Evolutionary conservation across 768 basidiomycete species (phyloP).

Genomic region (Hebeloma cylindrosporum): DNA sequence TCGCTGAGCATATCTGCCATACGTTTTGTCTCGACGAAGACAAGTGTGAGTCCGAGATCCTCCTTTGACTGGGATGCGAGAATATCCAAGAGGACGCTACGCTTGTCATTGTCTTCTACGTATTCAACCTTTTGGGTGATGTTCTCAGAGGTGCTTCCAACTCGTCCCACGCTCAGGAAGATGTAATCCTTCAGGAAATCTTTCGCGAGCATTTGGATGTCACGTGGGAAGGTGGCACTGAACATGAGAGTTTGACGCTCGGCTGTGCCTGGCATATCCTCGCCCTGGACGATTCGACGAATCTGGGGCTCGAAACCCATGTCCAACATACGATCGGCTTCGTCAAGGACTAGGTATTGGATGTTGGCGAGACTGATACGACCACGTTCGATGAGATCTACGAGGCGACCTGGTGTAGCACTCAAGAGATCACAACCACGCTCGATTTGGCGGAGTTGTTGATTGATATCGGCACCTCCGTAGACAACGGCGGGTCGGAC

Average conservation of each 20-base stretch:
- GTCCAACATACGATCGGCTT: conserved; percentile 99
- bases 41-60: conserved; percentile 76
- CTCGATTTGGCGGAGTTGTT: conserved; percentile 91
- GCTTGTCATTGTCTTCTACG: conserved; percentile 96
- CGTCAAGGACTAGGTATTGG: conserved; percentile 97
- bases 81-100: conserved; percentile 93
- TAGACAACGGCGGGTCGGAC: conserved; percentile 98
- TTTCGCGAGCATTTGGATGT: conserved; percentile 95
- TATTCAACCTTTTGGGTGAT: conserved; percentile 99
- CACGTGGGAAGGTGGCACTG: conserved; percentile 97
- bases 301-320: conserved; percentile 99
- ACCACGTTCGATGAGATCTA: conserved; percentile 97
- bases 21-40: conserved; percentile 99
- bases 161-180: conserved; percentile 97
- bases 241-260: conserved; percentile 99
- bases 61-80: conserved; percentile 73
- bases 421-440: conserved; percentile 96
- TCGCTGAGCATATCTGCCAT: conserved; percentile 99
- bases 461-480: conserved; percentile 97
- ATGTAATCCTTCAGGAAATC: conserved; percentile 99
- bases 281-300: conserved; percentile 94
- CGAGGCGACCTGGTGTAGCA: conserved; percentile 96
- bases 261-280: conserved; percentile 94
- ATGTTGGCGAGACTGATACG: conserved; percentile 95
- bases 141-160: conserved; percentile 98